A percentile compares a stretch with the other conserved stretches of the same genome.
Evolutionary conservation across 108 stramenopile genomes (phyloP).

Genomic region (Nitzschia putrida): DNA sequence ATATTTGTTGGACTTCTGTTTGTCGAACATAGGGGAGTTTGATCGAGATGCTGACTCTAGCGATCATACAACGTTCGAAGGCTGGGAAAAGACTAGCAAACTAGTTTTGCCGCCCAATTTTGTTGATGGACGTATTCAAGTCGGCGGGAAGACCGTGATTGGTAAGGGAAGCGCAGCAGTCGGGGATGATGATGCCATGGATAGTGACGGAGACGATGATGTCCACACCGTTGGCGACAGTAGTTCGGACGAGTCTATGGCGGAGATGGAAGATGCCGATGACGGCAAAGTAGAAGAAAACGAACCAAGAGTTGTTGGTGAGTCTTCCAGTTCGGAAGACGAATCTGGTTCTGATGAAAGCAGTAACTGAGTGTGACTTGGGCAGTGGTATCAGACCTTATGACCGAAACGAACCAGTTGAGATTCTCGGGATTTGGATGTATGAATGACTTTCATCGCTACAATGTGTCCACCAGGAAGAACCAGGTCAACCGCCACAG

Average conservation of each 20-base stretch:
- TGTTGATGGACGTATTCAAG: slow-evolving; percentile 74
- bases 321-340: neutral
- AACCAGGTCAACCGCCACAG: no score
- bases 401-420: no score
- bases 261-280: neutral
- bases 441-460: no score
- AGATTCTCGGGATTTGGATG: no score
- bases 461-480: no score
- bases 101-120: slow-evolving; percentile 71
- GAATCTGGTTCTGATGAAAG: neutral
- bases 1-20: slow-evolving; percentile 75
- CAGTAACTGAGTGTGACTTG: no score
- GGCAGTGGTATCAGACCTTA: no score
- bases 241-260: slow-evolving; percentile 25
- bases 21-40: slow-evolving; percentile 70
- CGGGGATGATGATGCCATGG: slow-evolving; percentile 25
- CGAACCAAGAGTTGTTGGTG: neutral
- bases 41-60: slow-evolving; percentile 29
- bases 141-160: slow-evolving; percentile 69
- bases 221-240: slow-evolving; percentile 81
- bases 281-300: neutral
- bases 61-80: slow-evolving; percentile 29
- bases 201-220: slow-evolving; percentile 48
- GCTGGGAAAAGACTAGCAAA: slow-evolving; percentile 65
- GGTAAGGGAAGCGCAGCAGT: slow-evolving; percentile 22